These are phyloP conservation scores for Fusarium secorum DNA, from an alignment of 2,329 filamentous ascomycete species.

Conservation along the genomic window DNA sequence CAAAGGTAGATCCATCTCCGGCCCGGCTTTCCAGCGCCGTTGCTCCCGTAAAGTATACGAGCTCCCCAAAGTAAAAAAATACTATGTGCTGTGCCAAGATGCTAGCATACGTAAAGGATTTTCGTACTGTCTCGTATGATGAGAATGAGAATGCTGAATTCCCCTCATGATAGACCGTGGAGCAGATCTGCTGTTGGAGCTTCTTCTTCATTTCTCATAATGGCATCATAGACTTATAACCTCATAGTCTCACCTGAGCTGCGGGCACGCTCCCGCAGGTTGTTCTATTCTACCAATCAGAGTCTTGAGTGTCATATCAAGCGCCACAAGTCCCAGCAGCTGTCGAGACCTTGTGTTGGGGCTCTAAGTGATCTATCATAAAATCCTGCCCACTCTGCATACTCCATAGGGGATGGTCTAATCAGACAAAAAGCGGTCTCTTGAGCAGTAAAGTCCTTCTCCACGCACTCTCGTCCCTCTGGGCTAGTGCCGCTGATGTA, in stretches of 20 bases:
- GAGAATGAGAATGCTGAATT: background rate
- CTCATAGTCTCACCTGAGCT: conserved; percentile 27
- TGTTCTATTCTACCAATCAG: conserved; percentile 1
- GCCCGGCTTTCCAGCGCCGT: conserved; percentile 1
- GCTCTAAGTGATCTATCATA: conserved; percentile 35
- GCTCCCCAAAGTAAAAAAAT: background rate
- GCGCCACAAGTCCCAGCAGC: conserved; percentile 15
- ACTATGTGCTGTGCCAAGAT: conserved; percentile 1
- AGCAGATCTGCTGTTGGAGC: conserved; percentile 2
- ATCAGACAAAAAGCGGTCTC: conserved; percentile 37
- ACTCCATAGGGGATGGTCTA: conserved; percentile 26
- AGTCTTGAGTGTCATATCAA: conserved; percentile 25
- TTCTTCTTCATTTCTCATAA: conserved; percentile 14
- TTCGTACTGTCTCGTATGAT: conserved; percentile 6
- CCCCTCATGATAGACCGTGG: background rate
- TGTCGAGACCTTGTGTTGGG: conserved; percentile 17
- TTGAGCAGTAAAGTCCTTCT: conserved; percentile 12
- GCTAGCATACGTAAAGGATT: background rate
- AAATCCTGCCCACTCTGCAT: conserved; percentile 3
- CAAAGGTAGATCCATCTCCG: background rate
- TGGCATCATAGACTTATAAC: conserved; percentile 32
- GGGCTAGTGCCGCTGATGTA: conserved; percentile 24
- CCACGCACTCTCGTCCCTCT: conserved; percentile 1
- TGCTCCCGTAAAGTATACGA: background rate
- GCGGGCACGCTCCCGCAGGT: background rate